Percentiles rank a stretch among this genome's conserved stretches.
Conservation (phyloP, 179 eudicot species). For the Patellifolia procumbens region DNA sequence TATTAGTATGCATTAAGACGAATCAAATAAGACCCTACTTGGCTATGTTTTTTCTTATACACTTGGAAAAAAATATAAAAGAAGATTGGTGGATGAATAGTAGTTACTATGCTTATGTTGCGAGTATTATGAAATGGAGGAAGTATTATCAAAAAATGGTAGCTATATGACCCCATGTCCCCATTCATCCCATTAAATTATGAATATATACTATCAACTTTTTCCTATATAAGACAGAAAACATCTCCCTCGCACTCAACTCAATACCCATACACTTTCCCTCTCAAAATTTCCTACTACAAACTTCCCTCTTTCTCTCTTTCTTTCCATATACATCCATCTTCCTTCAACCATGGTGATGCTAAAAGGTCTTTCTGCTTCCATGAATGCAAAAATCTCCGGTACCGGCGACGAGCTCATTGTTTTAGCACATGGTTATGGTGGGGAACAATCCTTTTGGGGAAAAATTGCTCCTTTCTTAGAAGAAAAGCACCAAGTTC, state of each 20-base stretch:
- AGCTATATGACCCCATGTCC: constrained; percentile 3
- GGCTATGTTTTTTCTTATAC: too few species aligned
- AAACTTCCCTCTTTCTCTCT: background rate
- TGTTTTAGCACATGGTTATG: constrained; percentile 48
- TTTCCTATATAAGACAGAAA: constrained; percentile 17
- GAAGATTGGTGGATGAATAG: too few species aligned
- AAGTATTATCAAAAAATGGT: background rate
- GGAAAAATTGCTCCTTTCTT: constrained; percentile 37
- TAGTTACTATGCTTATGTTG: too few species aligned
- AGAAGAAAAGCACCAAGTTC: constrained; percentile 36
- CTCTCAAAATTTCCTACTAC: background rate
- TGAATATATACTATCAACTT: background rate
- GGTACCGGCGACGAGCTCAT: constrained; percentile 39
- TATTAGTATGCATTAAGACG: too few species aligned
- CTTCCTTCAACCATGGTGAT: constrained; percentile 40
- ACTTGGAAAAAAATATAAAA: too few species aligned
- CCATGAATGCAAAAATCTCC: constrained; percentile 42
- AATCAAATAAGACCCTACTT: too few species aligned
- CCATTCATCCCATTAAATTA: background rate
- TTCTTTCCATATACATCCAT: background rate
- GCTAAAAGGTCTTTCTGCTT: constrained; percentile 37
- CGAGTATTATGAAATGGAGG: too few species aligned
- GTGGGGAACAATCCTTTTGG: constrained; percentile 47
- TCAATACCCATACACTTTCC: background rate
- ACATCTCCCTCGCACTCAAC: background rate